These are phyloP conservation scores for Quillaja saponaria DNA, from an alignment of 306 rosid genomes.

Conservation along the genomic window DNA sequence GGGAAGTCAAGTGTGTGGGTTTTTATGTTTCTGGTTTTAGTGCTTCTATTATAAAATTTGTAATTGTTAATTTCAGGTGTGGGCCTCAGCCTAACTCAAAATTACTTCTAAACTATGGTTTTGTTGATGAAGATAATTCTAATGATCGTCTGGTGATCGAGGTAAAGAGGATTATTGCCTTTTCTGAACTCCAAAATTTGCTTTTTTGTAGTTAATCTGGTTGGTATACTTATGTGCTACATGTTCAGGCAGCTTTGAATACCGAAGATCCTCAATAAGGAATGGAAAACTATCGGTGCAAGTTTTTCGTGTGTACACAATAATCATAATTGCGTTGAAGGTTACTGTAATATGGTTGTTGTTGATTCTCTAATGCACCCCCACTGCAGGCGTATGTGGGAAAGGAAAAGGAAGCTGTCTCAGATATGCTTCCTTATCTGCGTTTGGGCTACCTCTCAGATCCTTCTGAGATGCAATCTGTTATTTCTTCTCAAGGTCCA, in stretches of 20 bases:
- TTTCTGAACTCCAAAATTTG: slow-evolving; percentile 12
- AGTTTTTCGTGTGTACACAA: slow-evolving; percentile 59
- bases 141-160: slow-evolving; percentile 72
- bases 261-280: slow-evolving; percentile 97
- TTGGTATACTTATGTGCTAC: slow-evolving; percentile 24
- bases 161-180: slow-evolving; percentile 44
- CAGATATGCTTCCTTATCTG: slow-evolving; percentile 85
- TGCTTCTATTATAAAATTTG: slow-evolving; percentile 11
- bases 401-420: slow-evolving; percentile 80
- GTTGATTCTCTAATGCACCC: slow-evolving; percentile 26
- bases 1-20: background rate
- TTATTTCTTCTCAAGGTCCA: slow-evolving; percentile 96
- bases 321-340: slow-evolving; percentile 21
- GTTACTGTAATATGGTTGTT: slow-evolving; percentile 13
- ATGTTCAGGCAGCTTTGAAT: slow-evolving; percentile 77
- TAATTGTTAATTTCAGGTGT: slow-evolving; percentile 67
- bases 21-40: background rate
- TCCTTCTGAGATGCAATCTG: slow-evolving; percentile 94
- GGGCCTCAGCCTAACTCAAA: slow-evolving; percentile 97
- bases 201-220: slow-evolving; percentile 26
- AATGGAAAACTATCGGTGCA: slow-evolving; percentile 84
- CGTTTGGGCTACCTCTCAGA: slow-evolving; percentile 94
- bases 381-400: slow-evolving; percentile 63
- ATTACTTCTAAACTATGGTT: slow-evolving; percentile 88
- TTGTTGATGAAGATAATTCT: slow-evolving; percentile 81